Percentiles rank a stretch among this genome's conserved stretches.
Conservation (phyloP, 768 basidiomycete genomes). For the Boletus tomentosulus region DNA sequence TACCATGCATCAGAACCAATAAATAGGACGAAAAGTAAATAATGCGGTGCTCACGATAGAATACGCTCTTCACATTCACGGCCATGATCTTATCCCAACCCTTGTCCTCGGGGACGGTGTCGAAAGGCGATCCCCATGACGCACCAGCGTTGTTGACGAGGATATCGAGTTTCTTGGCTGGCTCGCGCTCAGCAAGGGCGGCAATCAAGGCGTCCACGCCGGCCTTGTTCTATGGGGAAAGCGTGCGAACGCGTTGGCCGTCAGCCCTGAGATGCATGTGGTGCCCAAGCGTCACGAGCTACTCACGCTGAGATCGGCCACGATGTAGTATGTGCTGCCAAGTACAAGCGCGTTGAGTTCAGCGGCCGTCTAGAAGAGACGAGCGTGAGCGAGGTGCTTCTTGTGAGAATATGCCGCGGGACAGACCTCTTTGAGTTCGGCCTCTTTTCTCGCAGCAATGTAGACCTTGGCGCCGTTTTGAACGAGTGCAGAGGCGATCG, state of each 20-base stretch:
- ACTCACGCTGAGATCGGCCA: conserved; percentile 70
- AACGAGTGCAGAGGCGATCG: conserved; percentile 79
- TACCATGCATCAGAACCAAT: neutral
- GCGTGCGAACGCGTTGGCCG: neutral
- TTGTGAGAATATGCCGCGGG: neutral
- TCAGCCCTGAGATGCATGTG: neutral
- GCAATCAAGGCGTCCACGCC: conserved; percentile 72
- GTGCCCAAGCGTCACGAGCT: neutral
- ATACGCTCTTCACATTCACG: conserved; percentile 82
- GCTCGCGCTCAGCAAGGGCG: conserved; percentile 65
- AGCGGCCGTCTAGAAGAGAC: conserved; percentile 39
- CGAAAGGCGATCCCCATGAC: conserved; percentile 71
- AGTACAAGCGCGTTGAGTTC: conserved; percentile 59
- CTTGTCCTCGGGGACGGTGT: conserved; percentile 70
- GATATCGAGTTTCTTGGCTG: conserved; percentile 60
- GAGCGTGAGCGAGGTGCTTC: neutral
- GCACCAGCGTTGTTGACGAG: conserved; percentile 83
- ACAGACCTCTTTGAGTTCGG: conserved; percentile 67
- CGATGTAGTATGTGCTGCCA: conserved; percentile 66
- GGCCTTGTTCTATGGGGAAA: conserved; percentile 54
- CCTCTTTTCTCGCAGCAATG: conserved; percentile 82
- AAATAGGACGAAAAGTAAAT: no score
- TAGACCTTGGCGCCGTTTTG: conserved; percentile 88
- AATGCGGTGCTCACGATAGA: conserved; percentile 55
- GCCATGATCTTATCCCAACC: conserved; percentile 85